These are phyloP conservation scores for Casaregolazyma lundiana DNA, from an alignment of 1,139 yeast species.

Conservation along the genomic window DNA sequence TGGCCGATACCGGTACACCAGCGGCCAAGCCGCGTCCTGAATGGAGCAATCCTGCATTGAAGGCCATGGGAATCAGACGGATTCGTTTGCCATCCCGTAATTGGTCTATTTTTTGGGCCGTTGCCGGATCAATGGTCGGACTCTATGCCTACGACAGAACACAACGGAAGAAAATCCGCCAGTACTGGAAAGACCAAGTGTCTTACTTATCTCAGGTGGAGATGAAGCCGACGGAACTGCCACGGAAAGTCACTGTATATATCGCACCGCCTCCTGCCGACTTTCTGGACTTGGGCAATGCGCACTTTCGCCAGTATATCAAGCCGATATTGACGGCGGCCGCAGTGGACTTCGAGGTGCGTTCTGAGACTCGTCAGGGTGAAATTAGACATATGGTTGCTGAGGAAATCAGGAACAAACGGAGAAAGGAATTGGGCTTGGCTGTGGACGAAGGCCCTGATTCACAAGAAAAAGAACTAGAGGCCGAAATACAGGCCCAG, in stretches of 20 bases:
- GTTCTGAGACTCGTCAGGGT: conserved; percentile 75
- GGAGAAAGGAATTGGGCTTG: conserved; percentile 41
- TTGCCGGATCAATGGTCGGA: conserved; percentile 61
- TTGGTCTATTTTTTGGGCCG: conserved; percentile 87
- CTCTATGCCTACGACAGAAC: conserved; percentile 74
- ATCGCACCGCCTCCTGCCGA: conserved; percentile 97
- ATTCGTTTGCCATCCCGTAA: conserved; percentile 81
- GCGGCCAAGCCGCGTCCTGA: conserved; percentile 36
- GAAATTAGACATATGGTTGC: conserved; percentile 81
- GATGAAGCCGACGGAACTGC: conserved; percentile 48
- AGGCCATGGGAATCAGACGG: conserved; percentile 80
- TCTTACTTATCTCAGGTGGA: conserved; percentile 43
- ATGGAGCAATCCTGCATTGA: conserved; percentile 79
- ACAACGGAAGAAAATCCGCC: conserved; percentile 62
- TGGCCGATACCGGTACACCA: conserved; percentile 14
- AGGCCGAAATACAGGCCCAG: conserved; percentile 23
- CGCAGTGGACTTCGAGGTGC: conserved; percentile 79
- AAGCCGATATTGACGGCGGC: conserved; percentile 86
- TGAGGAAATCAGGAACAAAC: conserved; percentile 66
- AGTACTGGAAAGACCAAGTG: conserved; percentile 62
- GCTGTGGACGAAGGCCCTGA: conserved; percentile 20
- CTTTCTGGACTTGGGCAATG: conserved; percentile 69
- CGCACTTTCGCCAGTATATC: conserved; percentile 70
- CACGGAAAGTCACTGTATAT: conserved; percentile 76
- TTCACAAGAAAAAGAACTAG: conserved; percentile 29